A percentile compares a stretch with the other conserved stretches of the same genome.
phyloP scores from a whole-genome alignment of 2,329 filamentous ascomycete species.

The Verticillium nubilum region DNA sequence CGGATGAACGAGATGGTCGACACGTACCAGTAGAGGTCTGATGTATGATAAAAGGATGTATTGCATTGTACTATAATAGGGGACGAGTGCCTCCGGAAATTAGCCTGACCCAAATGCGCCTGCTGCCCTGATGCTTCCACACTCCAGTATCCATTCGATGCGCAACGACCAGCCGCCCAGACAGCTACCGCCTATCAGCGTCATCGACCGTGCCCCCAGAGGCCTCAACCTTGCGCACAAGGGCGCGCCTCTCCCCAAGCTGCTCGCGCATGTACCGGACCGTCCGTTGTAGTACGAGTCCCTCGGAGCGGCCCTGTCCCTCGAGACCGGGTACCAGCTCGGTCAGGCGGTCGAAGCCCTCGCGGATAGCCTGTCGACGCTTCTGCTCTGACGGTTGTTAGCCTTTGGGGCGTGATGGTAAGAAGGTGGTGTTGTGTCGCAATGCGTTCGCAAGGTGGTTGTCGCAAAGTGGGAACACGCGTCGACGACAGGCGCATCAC shows the following conservation, averaged over 20 bases:
- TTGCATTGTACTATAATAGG: background rate
- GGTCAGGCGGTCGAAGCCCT: slow-evolving; percentile 77
- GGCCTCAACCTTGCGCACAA: slow-evolving; percentile 55
- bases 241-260: slow-evolving; percentile 49
- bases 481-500: background rate
- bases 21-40: slow-evolving; percentile 35
- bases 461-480: background rate
- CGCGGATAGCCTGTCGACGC: slow-evolving; percentile 60
- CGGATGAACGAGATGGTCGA: slow-evolving; percentile 40
- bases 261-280: slow-evolving; percentile 60
- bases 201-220: slow-evolving; percentile 51
- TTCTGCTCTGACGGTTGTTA: slow-evolving; percentile 31
- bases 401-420: background rate
- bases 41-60: background rate
- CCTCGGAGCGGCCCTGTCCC: slow-evolving; percentile 80
- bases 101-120: too few relatives aligned
- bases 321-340: slow-evolving; percentile 75
- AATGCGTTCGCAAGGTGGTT: background rate
- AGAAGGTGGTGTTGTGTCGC: background rate
- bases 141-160: background rate
- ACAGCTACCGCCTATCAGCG: slow-evolving; percentile 34
- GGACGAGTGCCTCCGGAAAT: too few relatives aligned
- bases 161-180: background rate
- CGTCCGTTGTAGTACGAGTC: slow-evolving; percentile 70
- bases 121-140: background rate